Evolutionary conservation across 148 eudicot species (phyloP).

Genomic region (Silene conica): DNA sequence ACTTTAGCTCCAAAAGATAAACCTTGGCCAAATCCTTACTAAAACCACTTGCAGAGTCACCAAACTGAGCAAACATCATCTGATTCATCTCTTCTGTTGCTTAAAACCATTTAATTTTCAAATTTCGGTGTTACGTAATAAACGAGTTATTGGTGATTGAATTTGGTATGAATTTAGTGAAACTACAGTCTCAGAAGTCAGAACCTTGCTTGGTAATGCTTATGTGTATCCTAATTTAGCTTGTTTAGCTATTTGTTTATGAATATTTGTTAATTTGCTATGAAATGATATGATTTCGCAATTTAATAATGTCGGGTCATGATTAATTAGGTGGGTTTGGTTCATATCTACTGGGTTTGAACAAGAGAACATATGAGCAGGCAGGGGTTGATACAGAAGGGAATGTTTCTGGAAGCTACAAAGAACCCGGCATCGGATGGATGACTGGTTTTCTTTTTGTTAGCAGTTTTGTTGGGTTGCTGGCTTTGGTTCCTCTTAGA

Average conservation of each 20-base stretch:
- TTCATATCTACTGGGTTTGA: conserved; percentile 72
- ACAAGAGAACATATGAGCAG: conserved; percentile 66
- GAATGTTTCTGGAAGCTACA: conserved; percentile 56
- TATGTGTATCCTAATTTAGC: background rate
- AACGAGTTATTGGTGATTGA: background rate
- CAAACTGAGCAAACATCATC: no score
- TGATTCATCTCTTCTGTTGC: no score
- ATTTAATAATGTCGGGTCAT: background rate
- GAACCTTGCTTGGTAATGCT: background rate
- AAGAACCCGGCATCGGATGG: conserved; percentile 69
- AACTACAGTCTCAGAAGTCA: background rate
- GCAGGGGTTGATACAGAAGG: conserved; percentile 72
- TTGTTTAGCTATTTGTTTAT: background rate
- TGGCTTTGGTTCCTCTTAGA: conserved; percentile 78
- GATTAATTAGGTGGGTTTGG: conserved; percentile 67
- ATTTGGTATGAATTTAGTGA: background rate
- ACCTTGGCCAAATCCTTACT: no score
- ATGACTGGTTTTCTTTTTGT: conserved; percentile 79
- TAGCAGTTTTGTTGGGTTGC: conserved; percentile 63
- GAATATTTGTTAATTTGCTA: background rate
- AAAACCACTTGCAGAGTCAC: no score
- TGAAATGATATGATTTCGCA: background rate
- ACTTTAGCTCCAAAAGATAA: no score
- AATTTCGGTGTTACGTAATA: background rate
- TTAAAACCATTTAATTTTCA: background rate